Conservation (phyloP, 2,329 filamentous ascomycete species). For the Passalora sequoiae region DNA sequence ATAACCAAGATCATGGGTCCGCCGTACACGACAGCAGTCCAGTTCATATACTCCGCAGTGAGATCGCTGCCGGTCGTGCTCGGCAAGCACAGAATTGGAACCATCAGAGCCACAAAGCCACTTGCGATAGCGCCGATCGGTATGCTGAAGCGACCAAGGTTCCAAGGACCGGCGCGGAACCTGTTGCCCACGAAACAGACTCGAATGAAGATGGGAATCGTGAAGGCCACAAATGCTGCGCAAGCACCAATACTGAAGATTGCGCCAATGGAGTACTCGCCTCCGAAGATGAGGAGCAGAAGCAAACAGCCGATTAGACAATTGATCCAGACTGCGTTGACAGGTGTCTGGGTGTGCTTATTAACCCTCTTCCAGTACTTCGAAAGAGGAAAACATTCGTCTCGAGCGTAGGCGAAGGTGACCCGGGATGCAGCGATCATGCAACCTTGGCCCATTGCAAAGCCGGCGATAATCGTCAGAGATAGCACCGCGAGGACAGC, state of each 20-base stretch:
- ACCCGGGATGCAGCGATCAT: slow-evolving; percentile 54
- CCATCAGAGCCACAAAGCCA: slow-evolving; percentile 59
- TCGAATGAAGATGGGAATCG: slow-evolving; percentile 55
- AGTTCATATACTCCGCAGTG: slow-evolving; percentile 57
- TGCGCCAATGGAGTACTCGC: slow-evolving; percentile 58
- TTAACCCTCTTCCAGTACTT: slow-evolving; percentile 58
- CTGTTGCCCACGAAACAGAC: slow-evolving; percentile 56
- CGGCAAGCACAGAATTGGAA: slow-evolving; percentile 64
- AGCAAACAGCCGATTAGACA: slow-evolving; percentile 54
- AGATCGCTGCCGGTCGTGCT: slow-evolving; percentile 53
- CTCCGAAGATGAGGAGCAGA: slow-evolving; percentile 61
- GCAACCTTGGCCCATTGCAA: slow-evolving; percentile 68
- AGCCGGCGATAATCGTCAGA: slow-evolving; percentile 63
- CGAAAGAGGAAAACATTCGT: slow-evolving; percentile 63
- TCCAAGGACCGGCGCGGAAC: slow-evolving; percentile 64
- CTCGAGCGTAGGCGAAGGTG: slow-evolving; percentile 59
- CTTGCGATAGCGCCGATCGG: slow-evolving; percentile 55
- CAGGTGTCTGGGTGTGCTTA: slow-evolving; percentile 56
- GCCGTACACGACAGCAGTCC: slow-evolving; percentile 63
- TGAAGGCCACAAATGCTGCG: slow-evolving; percentile 60
- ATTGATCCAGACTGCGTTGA: slow-evolving; percentile 67
- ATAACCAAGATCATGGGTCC: slow-evolving; percentile 53
- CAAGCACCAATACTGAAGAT: slow-evolving; percentile 67
- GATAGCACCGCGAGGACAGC: slow-evolving; percentile 58
- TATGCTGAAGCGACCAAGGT: slow-evolving; percentile 56